These are phyloP conservation scores for Salix purpurea DNA, from an alignment of 345 rosid species.

Conservation along the genomic window DNA sequence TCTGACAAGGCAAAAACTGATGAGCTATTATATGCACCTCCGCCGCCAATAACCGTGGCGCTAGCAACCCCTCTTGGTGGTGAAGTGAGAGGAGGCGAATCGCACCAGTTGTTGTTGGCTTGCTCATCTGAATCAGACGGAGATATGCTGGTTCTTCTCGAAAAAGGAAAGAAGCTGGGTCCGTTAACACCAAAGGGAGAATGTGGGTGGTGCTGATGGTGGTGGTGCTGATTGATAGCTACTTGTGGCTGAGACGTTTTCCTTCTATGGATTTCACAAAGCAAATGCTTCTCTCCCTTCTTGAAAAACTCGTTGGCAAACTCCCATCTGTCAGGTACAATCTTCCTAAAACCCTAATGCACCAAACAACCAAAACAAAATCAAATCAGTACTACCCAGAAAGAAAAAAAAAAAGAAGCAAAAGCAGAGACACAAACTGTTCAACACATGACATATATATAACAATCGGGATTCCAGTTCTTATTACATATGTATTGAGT, in stretches of 20 bases:
- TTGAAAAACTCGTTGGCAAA: slow-evolving; percentile 90
- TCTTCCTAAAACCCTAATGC: slow-evolving; percentile 88
- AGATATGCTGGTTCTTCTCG: slow-evolving; percentile 50
- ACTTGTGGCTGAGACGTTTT: slow-evolving; percentile 73
- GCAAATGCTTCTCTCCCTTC: slow-evolving; percentile 86
- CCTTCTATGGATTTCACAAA: slow-evolving; percentile 89
- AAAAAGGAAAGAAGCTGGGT: slow-evolving; percentile 48
- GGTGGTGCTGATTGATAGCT: slow-evolving; percentile 43
- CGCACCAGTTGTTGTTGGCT: slow-evolving; percentile 46
- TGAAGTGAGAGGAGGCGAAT: slow-evolving; percentile 52
- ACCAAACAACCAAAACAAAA: slow-evolving; percentile 11
- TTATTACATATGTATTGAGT: slow-evolving; percentile 82
- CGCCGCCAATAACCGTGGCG: slow-evolving; percentile 3
- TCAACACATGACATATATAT: background rate
- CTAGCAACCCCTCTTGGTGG: slow-evolving; percentile 29
- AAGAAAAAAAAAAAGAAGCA: background rate
- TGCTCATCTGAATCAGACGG: slow-evolving; percentile 57
- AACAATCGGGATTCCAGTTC: background rate
- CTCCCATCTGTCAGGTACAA: slow-evolving; percentile 98
- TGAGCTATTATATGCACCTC: slow-evolving; percentile 20
- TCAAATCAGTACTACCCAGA: background rate
- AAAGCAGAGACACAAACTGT: background rate
- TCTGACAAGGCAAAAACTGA: slow-evolving; percentile 57
- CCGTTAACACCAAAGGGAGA: slow-evolving; percentile 37
- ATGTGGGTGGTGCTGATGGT: slow-evolving; percentile 49